Evolutionary conservation across 2,329 filamentous ascomycete species (phyloP).

Genomic region (Conoideocrella luteorostrata): DNA sequence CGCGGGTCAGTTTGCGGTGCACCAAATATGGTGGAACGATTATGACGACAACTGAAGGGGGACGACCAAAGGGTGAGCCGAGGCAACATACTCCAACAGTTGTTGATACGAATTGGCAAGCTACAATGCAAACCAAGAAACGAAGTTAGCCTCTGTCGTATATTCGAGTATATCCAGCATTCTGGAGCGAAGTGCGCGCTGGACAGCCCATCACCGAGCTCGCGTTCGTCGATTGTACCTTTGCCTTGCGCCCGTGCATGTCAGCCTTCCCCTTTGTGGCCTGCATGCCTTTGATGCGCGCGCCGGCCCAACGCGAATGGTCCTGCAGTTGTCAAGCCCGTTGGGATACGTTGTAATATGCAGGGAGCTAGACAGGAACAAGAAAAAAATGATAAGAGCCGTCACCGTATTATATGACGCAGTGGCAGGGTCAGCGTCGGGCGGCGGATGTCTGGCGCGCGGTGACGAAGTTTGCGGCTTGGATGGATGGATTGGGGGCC

Average conservation of each 20-base stretch:
- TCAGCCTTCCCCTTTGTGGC: conserved; percentile 51
- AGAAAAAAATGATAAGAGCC: neutral
- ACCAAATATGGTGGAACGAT: conserved; percentile 2
- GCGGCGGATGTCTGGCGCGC: too few species aligned
- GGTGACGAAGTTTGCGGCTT: too few species aligned
- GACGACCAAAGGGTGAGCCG: neutral
- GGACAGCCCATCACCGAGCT: too few species aligned
- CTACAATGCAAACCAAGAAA: conserved; percentile 35
- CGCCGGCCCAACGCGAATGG: conserved; percentile 11
- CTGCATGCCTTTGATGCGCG: conserved; percentile 39
- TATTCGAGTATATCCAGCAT: neutral
- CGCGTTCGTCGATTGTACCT: too few species aligned
- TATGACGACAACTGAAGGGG: neutral
- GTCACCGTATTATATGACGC: too few species aligned
- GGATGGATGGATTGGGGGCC: too few species aligned
- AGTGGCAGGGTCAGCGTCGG: too few species aligned
- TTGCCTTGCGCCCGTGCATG: conserved; percentile 54
- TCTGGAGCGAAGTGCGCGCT: neutral
- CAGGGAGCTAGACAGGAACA: neutral
- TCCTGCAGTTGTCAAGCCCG: conserved; percentile 1
- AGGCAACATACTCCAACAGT: conserved; percentile 71
- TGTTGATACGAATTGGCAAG: conserved; percentile 96
- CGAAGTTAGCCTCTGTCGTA: neutral
- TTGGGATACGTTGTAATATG: neutral
- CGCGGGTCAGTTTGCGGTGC: conserved; percentile 10